Conservation (phyloP, 2,329 filamentous ascomycete genomes). For the Dothistroma pini region DNA sequence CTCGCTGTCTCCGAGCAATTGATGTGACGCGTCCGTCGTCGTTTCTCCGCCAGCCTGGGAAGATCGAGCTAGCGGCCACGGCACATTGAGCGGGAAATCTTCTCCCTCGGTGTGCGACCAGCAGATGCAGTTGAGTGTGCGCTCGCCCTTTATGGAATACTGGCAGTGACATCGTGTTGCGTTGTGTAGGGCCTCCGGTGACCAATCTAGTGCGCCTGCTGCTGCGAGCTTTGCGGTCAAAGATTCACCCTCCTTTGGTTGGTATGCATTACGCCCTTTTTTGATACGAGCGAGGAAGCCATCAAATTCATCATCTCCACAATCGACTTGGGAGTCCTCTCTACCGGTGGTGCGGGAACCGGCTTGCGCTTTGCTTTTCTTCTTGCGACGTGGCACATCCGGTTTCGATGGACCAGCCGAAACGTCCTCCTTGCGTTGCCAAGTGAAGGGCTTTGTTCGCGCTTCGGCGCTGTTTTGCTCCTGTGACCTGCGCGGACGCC, state of each 20-base stretch:
- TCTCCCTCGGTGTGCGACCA: background rate
- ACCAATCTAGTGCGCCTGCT: background rate
- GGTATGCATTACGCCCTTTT: background rate
- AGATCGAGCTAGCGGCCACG: background rate
- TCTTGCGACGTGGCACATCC: background rate
- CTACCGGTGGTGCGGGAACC: background rate
- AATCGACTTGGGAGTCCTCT: background rate
- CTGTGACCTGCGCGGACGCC: constrained; percentile 2
- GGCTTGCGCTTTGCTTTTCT: background rate
- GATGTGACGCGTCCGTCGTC: too few species aligned
- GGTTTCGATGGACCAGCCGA: background rate
- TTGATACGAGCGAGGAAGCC: background rate
- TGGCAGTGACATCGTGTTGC: background rate
- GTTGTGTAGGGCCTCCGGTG: background rate
- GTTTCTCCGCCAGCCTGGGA: background rate
- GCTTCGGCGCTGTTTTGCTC: background rate
- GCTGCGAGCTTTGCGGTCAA: background rate
- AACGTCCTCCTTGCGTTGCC: background rate
- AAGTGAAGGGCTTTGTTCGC: background rate
- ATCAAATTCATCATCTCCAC: background rate
- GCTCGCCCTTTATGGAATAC: background rate
- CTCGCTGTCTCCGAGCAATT: too few species aligned
- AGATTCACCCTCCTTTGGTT: background rate
- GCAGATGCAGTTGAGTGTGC: background rate
- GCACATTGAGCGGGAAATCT: background rate